A percentile compares a stretch with the other conserved stretches of the same genome.
Conservation (phyloP, 2,329 filamentous ascomycete genomes). For the Clathrospora elynae region DNA sequence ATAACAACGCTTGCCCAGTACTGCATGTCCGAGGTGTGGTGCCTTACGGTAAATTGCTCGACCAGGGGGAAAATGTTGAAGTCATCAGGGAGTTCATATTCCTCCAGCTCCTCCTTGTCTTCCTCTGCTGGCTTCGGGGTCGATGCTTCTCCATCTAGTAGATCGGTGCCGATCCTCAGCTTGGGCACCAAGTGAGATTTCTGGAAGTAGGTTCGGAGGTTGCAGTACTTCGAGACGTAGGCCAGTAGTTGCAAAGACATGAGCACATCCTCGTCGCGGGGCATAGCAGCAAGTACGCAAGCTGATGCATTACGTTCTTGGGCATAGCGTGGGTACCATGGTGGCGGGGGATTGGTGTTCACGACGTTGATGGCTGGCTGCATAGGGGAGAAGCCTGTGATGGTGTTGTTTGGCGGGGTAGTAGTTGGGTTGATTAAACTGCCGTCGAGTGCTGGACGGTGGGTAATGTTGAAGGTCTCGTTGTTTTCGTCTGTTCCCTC, state of each 20-base stretch:
- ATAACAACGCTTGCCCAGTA: slow-evolving; percentile 99
- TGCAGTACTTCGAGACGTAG: slow-evolving; percentile 99
- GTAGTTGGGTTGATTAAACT: slow-evolving; percentile 76
- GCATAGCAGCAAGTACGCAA: slow-evolving; percentile 86
- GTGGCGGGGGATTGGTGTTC: slow-evolving; percentile 76
- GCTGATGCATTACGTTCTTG: slow-evolving; percentile 71
- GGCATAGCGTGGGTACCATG: slow-evolving; percentile 78
- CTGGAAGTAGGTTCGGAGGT: slow-evolving; percentile 93
- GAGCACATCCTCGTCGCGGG: slow-evolving; percentile 93
- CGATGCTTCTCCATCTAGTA: slow-evolving; percentile 72
- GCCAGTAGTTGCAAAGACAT: slow-evolving; percentile 97
- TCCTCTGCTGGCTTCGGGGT: slow-evolving; percentile 49
- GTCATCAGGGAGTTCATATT: slow-evolving; percentile 90
- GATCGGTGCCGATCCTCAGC: slow-evolving; percentile 85
- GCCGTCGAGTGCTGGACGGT: slow-evolving; percentile 80
- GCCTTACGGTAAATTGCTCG: slow-evolving; percentile 95
- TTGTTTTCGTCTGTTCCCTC: slow-evolving; percentile 74
- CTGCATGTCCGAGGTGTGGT: slow-evolving; percentile 96
- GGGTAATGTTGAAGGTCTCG: slow-evolving; percentile 92
- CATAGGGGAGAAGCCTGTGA: slow-evolving; percentile 72
- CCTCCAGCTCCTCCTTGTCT: slow-evolving; percentile 74
- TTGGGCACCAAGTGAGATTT: slow-evolving; percentile 90
- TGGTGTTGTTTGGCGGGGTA: slow-evolving; percentile 63
- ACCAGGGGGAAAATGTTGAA: slow-evolving; percentile 98
- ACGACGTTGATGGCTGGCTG: slow-evolving; percentile 70